These are phyloP conservation scores for Diaporthe australafricana DNA, from an alignment of 2,329 filamentous ascomycete species.

Conservation along the genomic window DNA sequence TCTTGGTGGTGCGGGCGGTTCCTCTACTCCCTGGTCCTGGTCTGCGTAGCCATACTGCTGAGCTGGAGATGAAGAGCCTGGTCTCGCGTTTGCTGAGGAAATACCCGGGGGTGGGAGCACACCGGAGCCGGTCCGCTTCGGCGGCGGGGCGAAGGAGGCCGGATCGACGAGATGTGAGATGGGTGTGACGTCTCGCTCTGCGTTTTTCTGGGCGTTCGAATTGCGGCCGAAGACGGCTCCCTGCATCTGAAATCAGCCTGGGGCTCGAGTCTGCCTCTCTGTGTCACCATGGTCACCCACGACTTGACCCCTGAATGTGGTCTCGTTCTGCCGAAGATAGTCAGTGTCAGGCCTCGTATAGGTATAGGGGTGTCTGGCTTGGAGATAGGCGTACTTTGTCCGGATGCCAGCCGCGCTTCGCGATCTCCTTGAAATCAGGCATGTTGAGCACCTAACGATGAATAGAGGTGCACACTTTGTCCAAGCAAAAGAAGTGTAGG, in stretches of 20 bases:
- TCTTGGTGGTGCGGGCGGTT: constrained; percentile 63
- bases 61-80: constrained; percentile 51
- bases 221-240: constrained; percentile 33
- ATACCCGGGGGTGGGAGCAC: constrained; percentile 37
- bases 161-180: constrained; percentile 78
- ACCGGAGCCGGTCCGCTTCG: constrained; percentile 64
- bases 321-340: constrained; percentile 25
- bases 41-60: constrained; percentile 41
- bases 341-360: neutral
- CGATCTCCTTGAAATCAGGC: constrained; percentile 59
- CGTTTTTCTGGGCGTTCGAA: neutral
- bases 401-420: constrained; percentile 66
- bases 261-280: neutral
- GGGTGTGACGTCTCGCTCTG: constrained; percentile 22
- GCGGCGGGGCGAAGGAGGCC: constrained; percentile 81
- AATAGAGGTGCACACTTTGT: neutral
- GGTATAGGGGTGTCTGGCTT: neutral
- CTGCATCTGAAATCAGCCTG: constrained; percentile 19
- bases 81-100: constrained; percentile 42
- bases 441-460: constrained; percentile 43
- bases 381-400: constrained; percentile 50
- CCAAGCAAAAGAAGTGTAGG: neutral
- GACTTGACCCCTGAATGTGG: constrained; percentile 55
- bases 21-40: constrained; percentile 46
- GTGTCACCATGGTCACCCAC: constrained; percentile 56